A percentile compares a stretch with the other conserved stretches of the same genome.
Conservation (phyloP, 148 eudicot genomes). For the Oxyria digyna region DNA sequence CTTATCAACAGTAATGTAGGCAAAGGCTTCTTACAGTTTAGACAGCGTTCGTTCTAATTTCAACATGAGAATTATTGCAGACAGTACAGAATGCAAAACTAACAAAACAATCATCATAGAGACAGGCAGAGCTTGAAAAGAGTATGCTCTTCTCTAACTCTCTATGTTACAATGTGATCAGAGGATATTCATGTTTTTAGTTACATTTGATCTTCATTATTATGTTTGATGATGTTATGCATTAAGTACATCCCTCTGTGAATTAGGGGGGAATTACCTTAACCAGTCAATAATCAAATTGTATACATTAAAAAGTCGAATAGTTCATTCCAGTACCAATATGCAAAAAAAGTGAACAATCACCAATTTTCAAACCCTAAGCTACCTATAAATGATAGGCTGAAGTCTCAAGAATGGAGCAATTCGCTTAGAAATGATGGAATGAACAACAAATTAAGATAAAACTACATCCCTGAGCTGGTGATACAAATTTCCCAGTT, state of each 20-base stretch:
- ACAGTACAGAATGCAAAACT: neutral
- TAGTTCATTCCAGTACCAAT: neutral
- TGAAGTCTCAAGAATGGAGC: neutral
- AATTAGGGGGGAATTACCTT: neutral
- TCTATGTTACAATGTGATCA: neutral
- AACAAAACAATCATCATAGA: neutral
- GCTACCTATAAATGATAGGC: neutral
- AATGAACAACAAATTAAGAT: neutral
- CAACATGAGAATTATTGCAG: neutral
- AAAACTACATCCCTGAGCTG: neutral
- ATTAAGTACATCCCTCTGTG: neutral
- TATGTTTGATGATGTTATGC: neutral
- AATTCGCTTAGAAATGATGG: neutral
- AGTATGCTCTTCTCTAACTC: neutral
- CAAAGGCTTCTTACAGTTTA: no score
- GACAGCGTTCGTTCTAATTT: neutral
- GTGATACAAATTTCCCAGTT: slow-evolving; percentile 3
- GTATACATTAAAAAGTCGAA: neutral
- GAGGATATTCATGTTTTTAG: neutral
- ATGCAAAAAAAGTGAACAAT: neutral
- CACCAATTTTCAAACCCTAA: slow-evolving; percentile 3
- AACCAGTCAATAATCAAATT: neutral
- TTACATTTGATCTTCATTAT: neutral
- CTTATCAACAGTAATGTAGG: neutral
- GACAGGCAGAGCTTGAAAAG: neutral